These are phyloP conservation scores for Malus domestica DNA, from an alignment of 306 rosid species.

Conservation along the genomic window DNA sequence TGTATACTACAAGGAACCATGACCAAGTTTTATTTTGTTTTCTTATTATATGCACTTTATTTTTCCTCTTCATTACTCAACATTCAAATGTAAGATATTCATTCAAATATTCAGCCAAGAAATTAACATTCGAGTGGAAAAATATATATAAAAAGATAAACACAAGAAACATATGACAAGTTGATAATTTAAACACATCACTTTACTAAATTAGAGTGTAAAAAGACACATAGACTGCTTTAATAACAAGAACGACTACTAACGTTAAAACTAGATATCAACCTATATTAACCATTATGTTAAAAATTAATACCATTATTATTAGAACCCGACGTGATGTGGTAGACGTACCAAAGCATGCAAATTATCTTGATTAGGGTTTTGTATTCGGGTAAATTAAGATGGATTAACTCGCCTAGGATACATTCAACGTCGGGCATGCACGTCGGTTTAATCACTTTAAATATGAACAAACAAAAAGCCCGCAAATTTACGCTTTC, in stretches of 20 bases:
- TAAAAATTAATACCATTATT: too few species aligned
- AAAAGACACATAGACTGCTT: too few species aligned
- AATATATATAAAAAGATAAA: not conserved
- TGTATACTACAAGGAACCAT: constrained; percentile 1
- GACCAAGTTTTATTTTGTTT: constrained; percentile 1
- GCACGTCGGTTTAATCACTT: not conserved
- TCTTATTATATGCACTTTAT: not conserved
- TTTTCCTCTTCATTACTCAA: not conserved
- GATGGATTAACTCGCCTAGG: not conserved
- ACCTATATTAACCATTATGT: too few species aligned
- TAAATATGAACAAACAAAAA: not conserved
- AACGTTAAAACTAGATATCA: too few species aligned
- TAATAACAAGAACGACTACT: too few species aligned
- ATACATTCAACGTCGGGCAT: not conserved
- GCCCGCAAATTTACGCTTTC: not conserved
- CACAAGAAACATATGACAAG: not conserved
- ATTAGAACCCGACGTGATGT: too few species aligned
- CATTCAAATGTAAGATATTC: not conserved
- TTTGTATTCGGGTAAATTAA: not conserved
- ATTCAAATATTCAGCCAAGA: not conserved
- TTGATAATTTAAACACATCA: not conserved
- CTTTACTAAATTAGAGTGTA: too few species aligned
- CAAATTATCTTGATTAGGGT: not conserved
- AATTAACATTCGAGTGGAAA: not conserved
- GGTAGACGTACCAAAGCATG: not conserved